Evolutionary conservation across 225 moss, liverwort and hornwort genomes (phyloP).

Genomic region (Pseudoscleropodium purum): DNA sequence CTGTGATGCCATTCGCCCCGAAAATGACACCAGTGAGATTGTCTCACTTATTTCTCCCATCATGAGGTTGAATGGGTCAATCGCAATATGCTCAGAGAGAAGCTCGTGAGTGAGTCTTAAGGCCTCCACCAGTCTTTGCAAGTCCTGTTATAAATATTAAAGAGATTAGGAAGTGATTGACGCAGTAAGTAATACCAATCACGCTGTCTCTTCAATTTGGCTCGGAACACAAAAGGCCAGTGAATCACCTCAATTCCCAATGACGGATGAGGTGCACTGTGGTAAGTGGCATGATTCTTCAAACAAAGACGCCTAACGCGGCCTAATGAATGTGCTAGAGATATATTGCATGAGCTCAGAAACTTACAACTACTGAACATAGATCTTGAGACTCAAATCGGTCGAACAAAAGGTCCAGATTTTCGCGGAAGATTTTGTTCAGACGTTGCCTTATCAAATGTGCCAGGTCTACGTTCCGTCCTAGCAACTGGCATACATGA

Average conservation of each 20-base stretch:
- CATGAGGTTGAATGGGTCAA: conserved; percentile 82
- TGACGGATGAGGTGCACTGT: background rate
- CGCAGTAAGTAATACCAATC: background rate
- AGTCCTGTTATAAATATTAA: conserved; percentile 17
- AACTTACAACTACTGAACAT: conserved; percentile 79
- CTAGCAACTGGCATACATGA: conserved; percentile 56
- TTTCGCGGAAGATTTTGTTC: conserved; percentile 86
- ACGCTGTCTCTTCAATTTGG: background rate
- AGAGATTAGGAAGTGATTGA: background rate
- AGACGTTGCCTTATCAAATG: conserved; percentile 76
- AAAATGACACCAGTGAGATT: conserved; percentile 88
- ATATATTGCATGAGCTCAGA: background rate
- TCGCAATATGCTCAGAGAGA: conserved; percentile 64
- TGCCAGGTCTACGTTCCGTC: conserved; percentile 75
- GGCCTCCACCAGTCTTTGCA: conserved; percentile 47
- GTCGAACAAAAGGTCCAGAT: conserved; percentile 78
- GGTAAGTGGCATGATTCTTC: background rate
- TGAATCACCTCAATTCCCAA: background rate
- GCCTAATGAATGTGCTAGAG: background rate
- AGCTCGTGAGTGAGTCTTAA: conserved; percentile 71
- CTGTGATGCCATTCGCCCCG: conserved; percentile 89
- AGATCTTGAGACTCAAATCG: conserved; percentile 93
- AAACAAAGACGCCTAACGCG: background rate
- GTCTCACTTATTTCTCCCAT: conserved; percentile 88
- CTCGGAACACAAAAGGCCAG: background rate